These are phyloP conservation scores for Fusarium virguliforme DNA, from an alignment of 2,329 filamentous ascomycete genomes.

Conservation along the genomic window DNA sequence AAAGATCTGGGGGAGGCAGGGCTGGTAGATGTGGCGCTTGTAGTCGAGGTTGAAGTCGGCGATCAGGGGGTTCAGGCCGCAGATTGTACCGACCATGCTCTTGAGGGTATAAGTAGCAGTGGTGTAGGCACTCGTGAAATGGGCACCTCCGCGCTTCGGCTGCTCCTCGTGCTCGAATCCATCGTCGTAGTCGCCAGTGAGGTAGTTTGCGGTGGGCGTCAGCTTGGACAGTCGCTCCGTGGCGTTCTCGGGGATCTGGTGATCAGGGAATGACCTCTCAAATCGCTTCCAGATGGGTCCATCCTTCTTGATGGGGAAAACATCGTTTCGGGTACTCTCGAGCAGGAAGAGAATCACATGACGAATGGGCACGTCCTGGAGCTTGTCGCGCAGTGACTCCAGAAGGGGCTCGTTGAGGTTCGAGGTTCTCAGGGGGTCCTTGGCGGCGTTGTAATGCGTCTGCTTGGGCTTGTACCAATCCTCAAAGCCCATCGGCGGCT, in stretches of 20 bases:
- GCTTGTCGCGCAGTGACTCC: conserved; percentile 50
- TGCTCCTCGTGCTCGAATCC: conserved; percentile 2
- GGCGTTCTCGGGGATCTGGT: conserved; percentile 52
- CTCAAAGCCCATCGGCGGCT: conserved; percentile 38
- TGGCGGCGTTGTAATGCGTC: conserved; percentile 52
- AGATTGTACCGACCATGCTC: conserved; percentile 58
- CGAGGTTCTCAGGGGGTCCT: conserved; percentile 58
- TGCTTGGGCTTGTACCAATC: conserved; percentile 47
- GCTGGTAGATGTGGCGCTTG: conserved; percentile 59
- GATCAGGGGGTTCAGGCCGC: conserved; percentile 59
- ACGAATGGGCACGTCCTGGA: conserved; percentile 29
- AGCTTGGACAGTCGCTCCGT: conserved; percentile 47
- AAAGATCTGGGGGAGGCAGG: conserved; percentile 59
- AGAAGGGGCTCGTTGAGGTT: conserved; percentile 55
- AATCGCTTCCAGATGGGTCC: conserved; percentile 55
- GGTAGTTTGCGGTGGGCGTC: neutral
- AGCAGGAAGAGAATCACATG: conserved; percentile 60
- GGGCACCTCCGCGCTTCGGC: neutral
- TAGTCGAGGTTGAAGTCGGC: conserved; percentile 60
- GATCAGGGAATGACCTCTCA: conserved; percentile 48
- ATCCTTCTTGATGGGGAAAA: conserved; percentile 61
- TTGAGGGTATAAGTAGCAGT: conserved; percentile 61
- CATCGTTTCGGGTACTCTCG: conserved; percentile 61
- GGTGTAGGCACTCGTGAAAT: conserved; percentile 56
- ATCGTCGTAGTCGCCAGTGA: conserved; percentile 13